Conservation (phyloP, 768 basidiomycete genomes). For the Candolleomyces eurysporus region DNA sequence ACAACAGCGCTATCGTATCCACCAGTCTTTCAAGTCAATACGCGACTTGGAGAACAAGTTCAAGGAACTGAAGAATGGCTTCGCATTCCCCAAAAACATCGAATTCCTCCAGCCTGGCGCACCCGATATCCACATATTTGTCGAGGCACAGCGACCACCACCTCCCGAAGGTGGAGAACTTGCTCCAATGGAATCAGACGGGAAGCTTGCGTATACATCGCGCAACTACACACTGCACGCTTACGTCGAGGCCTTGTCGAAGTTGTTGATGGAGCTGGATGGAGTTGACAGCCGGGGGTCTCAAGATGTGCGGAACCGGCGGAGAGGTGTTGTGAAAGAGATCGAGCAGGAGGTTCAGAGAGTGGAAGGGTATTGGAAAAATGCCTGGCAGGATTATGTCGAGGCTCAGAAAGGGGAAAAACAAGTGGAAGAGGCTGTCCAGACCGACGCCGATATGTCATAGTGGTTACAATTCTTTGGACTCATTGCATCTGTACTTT, state of each 20-base stretch:
- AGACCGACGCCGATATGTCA: neutral
- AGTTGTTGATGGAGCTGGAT: conserved; percentile 65
- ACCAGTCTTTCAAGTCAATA: conserved; percentile 41
- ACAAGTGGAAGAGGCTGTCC: neutral
- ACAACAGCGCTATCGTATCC: conserved; percentile 44
- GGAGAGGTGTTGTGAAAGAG: conserved; percentile 51
- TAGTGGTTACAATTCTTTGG: neutral
- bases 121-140: conserved; percentile 25
- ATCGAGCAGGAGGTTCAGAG: conserved; percentile 61
- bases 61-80: conserved; percentile 36
- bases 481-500: neutral
- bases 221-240: conserved; percentile 59
- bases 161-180: conserved; percentile 16
- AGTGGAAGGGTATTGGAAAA: conserved; percentile 47
- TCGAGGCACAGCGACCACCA: conserved; percentile 20
- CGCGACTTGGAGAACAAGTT: conserved; percentile 41
- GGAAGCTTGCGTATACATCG: conserved; percentile 58
- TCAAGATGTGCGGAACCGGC: conserved; percentile 43
- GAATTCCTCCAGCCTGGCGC: conserved; percentile 43
- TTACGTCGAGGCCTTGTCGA: conserved; percentile 61
- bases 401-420: conserved; percentile 4
- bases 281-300: conserved; percentile 66
- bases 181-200: conserved; percentile 18
- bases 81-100: conserved; percentile 42
- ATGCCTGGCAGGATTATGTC: conserved; percentile 31